phyloP scores from a whole-genome alignment of 805 yeast species.

The Monosporozyma aerobia region DNA sequence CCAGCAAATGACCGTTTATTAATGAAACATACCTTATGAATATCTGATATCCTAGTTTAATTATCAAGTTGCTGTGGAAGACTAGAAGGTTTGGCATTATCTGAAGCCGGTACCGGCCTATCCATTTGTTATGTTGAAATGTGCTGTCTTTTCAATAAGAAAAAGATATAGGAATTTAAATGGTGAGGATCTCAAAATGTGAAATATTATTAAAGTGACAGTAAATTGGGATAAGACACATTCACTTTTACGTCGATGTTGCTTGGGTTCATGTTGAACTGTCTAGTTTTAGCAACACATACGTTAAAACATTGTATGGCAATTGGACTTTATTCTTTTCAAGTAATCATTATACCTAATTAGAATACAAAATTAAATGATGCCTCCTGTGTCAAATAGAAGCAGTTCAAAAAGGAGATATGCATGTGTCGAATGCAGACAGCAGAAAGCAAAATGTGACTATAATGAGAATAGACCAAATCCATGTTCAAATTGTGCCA shows the following conservation, averaged over 20 bases:
- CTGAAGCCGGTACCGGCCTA: too few relatives aligned
- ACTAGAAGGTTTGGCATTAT: too few relatives aligned
- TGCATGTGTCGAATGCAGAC: constrained; percentile 94
- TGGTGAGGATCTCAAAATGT: background rate
- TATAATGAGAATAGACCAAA: constrained; percentile 63
- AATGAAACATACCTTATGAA: background rate
- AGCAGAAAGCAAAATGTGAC: constrained; percentile 87
- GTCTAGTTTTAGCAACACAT: too few relatives aligned
- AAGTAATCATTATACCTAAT: too few relatives aligned
- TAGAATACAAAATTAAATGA: background rate
- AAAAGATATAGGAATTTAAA: too few relatives aligned
- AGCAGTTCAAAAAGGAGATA: constrained; percentile 28
- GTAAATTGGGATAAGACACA: background rate
- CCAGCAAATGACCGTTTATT: background rate
- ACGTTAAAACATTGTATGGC: too few relatives aligned
- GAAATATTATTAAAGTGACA: background rate
- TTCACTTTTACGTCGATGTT: background rate
- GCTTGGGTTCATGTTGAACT: background rate
- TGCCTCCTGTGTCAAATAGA: background rate
- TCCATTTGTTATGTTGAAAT: too few relatives aligned
- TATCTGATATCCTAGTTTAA: too few relatives aligned
- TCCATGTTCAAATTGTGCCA: constrained; percentile 74
- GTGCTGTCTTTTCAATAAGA: too few relatives aligned
- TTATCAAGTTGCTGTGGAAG: too few relatives aligned
- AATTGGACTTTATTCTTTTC: too few relatives aligned